Base-by-base conservation (phyloP, 169 alveolate species). In the Plasmodium sp. region DNA sequence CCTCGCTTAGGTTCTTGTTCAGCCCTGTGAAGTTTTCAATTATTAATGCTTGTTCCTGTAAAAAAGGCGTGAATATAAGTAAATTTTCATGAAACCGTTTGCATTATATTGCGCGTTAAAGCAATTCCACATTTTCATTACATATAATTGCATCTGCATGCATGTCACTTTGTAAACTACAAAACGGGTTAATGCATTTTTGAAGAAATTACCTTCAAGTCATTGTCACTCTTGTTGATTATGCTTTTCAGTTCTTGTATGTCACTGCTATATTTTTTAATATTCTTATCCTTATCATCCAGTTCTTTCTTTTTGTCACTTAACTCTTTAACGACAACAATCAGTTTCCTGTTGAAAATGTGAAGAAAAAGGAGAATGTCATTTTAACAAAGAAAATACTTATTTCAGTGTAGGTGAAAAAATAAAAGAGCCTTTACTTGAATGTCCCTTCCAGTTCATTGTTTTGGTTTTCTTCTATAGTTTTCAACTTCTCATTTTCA, bases 371-470 rank as follows among this genome's bases (percentile, higher is more conserved):
- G 79, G 43, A 18, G 27, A 31, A 33, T 83, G 33, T 71, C 16
- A 41, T 71, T 41, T 18, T 54, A 82, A 48, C 34, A 31, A 27
- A 22, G 31, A 34, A 71, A 84, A 12, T 43, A 71, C 77, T 36
- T 41, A 41, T 83, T 54, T 33, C 12, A 84, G 58, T 43, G 43
- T 54, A 58, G 43, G 51, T 71, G 41, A 82, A 56, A 83, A 73
- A 79, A 56, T 67, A 75, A 67, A 67, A 67, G 39, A 67, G 77
- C 39, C 16, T 84, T 80, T 79, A 88, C 94, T 92, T 92, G 82
- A 92, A 92, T 27, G 95, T 92, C 16, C 95, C 95, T 82, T 92
- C 95, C 79, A 92, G 72, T 92, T 92, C 95, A 92, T 82, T 92
- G 48, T 92, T 92, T 82, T 92, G 95, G 51, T 92, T 92, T 92